Base-by-base conservation (phyloP, 2,329 filamentous ascomycete species). In the Chrysosporium keratinophilum region DNA sequence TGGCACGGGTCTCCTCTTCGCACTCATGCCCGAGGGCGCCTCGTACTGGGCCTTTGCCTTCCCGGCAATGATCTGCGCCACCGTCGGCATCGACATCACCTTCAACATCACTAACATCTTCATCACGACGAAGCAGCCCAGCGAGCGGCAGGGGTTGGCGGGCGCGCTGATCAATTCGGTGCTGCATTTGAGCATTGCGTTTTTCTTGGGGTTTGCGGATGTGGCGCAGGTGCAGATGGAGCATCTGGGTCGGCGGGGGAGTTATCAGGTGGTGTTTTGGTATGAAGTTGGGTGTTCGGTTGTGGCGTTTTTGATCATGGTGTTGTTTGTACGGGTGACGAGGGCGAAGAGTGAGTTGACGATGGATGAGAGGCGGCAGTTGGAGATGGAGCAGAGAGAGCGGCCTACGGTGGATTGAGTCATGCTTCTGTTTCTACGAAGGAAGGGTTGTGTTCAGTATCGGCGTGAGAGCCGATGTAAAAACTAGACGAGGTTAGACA, bases 61-160 rank as follows among this genome's bases (percentile, higher is more conserved):
- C 62, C 83, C 85, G 40, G 56, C 69, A 1, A 77, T 75, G 72
- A 69, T 78, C 2, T 80, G 81, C 58, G 78, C 77, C 11, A 90
- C 86, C 0, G 73, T 89, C 34, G 85, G 83, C 15, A 81, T 89
- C 56, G 87, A 91, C 62, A 81, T 89, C 52, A 81, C 81, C 5
- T 89, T 84, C 69, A 88, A 84, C 63, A 78, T 89, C 1, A 79
- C 82, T 15, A 89, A 85, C 62, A 78, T 90, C 56, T 90, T 87
- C 68, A 85, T 88, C 65, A 88, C 85, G 0, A 88, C 85, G 0
- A 79, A 78, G 12, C 73, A 89, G 58, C 84, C 85, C 0, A 74
- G 74, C 3, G 75, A 78, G 11, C 75, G 81, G 48, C 87, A 91
- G 64, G 85, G 84, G 0, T 73, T 88, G 0, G 86, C 85, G 0